These are phyloP conservation scores for Glomus cerebriforme DNA, from an alignment of 192 early-diverging fungal species.

Conservation along the genomic window DNA sequence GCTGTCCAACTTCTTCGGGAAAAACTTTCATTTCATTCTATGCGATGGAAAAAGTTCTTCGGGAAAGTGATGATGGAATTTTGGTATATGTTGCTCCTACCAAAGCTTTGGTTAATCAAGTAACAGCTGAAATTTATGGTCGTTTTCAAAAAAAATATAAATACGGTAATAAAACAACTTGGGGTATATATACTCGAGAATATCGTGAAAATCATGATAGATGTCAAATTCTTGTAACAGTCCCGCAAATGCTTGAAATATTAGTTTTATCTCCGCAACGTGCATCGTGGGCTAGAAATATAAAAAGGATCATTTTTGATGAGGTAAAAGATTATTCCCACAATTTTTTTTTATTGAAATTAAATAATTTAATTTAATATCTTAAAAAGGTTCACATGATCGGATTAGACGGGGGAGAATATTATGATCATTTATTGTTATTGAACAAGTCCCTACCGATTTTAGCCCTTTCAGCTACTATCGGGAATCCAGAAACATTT, in stretches of 20 bases:
- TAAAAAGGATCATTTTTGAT: constrained; percentile 50
- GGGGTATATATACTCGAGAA: constrained; percentile 46
- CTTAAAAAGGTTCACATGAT: too few species aligned
- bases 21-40: constrained; percentile 54
- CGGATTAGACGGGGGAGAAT: constrained; percentile 28
- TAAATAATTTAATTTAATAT: too few species aligned
- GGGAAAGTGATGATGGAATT: constrained; percentile 36
- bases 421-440: constrained; percentile 46
- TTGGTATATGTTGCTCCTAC: constrained; percentile 51
- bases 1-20: constrained; percentile 47
- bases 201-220: constrained; percentile 34
- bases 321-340: too few species aligned
- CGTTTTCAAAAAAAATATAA: constrained; percentile 44
- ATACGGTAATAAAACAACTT: constrained; percentile 25
- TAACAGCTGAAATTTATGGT: constrained; percentile 48
- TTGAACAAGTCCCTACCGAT: constrained; percentile 30
- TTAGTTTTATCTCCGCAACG: constrained; percentile 39
- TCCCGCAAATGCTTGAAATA: constrained; percentile 43
- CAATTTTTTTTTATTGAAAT: too few species aligned
- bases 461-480: constrained; percentile 47
- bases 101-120: constrained; percentile 50
- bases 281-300: constrained; percentile 32
- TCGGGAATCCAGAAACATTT: constrained; percentile 42
- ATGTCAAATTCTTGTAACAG: constrained; percentile 48
- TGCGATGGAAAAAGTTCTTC: constrained; percentile 51